Evolutionary conservation across 2,329 filamentous ascomycete genomes (phyloP), one percentile per base, ranked within the genome.

Genomic region (Penicillium frequentans): DNA sequence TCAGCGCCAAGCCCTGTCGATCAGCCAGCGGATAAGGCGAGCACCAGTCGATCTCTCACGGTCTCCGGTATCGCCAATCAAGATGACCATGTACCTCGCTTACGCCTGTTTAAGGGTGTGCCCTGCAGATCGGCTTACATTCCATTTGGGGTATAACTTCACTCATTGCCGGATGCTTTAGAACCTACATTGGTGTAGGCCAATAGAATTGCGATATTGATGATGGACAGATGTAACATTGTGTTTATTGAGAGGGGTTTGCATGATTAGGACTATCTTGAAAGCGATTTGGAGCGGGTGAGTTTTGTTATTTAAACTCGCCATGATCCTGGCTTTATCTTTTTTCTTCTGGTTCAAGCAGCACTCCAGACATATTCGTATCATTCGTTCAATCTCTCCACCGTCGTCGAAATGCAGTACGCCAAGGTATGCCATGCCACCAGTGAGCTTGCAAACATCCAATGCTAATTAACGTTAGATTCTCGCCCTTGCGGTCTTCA

Each of bases 371-470:
- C 27, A 49, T 19, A 24, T 27, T 37, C 47, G 23, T 31, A 37
- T 37, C 23, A 29, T 11, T 42, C 19, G 1, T 19, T 4, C 10
- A 39, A 19, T 13, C 11, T 33, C 45, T 23, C 19, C n/a, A 9
- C 13, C 6, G 4, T 31, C 8, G 31, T 47, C 60, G 68, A 63
- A 13, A 70, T 69, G 67, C 59, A 67, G 50, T 64, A 61, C 65
- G 55, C 58, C 33, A 64, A 69, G 60, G 68, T 68, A 63, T 35
- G 37, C 24, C 11, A 9, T 5, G 21, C 5, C 9, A n/a, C 24
- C 35, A 29, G 1, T 5, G 10, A 54, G 14, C 35, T 3, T 5
- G 14, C 6, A 33, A 19, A 14, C 14, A 23, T 39, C 46, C 13
- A 58, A 58, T 31, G 11, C 31, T 21, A 21, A 37, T 14, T 1